These are phyloP conservation scores for Paraphaeosphaeria minitans DNA, from an alignment of 2,329 filamentous ascomycete genomes.

Conservation along the genomic window DNA sequence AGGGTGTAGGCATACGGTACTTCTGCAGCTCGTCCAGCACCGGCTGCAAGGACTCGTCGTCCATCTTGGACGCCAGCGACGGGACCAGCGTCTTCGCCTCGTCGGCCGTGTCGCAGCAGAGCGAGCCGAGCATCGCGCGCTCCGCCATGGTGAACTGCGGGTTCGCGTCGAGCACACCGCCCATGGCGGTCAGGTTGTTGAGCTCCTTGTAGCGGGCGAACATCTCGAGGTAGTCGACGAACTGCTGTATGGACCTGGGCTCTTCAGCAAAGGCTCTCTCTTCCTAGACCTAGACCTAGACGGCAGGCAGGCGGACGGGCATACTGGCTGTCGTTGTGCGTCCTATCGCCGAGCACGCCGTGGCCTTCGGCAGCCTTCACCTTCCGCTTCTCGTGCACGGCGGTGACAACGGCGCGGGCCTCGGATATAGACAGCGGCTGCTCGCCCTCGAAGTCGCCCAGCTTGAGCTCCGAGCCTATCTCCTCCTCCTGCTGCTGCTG, in stretches of 20 bases:
- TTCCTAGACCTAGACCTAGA: too few species aligned
- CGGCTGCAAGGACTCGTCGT: constrained; percentile 84
- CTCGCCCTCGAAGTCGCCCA: constrained; percentile 92
- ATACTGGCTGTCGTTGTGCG: constrained; percentile 57
- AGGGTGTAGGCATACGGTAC: constrained; percentile 55
- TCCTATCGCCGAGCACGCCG: constrained; percentile 78
- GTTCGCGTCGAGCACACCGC: constrained; percentile 79
- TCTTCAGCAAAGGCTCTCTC: constrained; percentile 5
- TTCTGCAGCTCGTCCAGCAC: constrained; percentile 90
- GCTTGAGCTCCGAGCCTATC: constrained; percentile 77
- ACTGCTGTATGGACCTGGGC: constrained; percentile 79
- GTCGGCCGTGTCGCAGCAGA: constrained; percentile 90
- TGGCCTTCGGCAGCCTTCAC: constrained; percentile 64
- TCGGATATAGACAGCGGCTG: constrained; percentile 92
- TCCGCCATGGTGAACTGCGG: constrained; percentile 88
- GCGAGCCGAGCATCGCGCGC: constrained; percentile 85
- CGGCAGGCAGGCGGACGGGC: constrained; percentile 30
- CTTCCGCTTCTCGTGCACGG: constrained; percentile 79
- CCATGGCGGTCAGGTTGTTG: constrained; percentile 93
- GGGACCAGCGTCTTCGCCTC: constrained; percentile 97
- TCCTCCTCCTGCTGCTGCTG: constrained; percentile 79
- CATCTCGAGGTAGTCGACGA: constrained; percentile 88
- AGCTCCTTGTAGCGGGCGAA: constrained; percentile 96
- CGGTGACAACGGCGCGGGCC: constrained; percentile 88
- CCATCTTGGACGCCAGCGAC: constrained; percentile 84